Evolutionary conservation across 495 filamentous ascomycete genomes (phyloP).

Genomic region (Xylaria acuta): DNA sequence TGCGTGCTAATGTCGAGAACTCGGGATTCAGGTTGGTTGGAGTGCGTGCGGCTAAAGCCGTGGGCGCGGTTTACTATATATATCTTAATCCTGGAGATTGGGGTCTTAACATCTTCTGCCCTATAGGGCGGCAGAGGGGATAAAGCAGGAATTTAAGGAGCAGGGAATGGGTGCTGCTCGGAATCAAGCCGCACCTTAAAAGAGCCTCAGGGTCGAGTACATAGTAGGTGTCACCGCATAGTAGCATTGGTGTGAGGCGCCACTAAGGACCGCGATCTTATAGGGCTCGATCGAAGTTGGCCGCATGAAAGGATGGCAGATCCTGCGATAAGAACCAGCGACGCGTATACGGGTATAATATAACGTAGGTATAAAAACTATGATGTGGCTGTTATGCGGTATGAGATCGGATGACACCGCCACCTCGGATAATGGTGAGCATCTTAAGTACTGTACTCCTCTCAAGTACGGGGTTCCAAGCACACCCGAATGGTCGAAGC

Average conservation of each 20-base stretch:
- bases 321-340: not conserved
- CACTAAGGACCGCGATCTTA: not conserved
- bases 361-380: not conserved
- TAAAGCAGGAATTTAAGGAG: not conserved
- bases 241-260: constrained; percentile 24
- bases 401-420: not conserved
- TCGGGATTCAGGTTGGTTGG: not conserved
- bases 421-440: not conserved
- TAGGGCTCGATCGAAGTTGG: constrained; percentile 13
- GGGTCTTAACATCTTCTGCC: constrained; percentile 13
- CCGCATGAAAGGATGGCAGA: not conserved
- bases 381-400: not conserved
- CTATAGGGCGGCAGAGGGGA: constrained; percentile 18
- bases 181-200: constrained; percentile 22
- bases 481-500: not conserved
- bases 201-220: constrained; percentile 24
- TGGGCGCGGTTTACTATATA: not conserved
- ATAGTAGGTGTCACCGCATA: constrained; percentile 23
- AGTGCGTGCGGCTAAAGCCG: constrained; percentile 1
- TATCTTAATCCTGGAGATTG: not conserved
- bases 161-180: constrained; percentile 8
- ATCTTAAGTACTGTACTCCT: not conserved
- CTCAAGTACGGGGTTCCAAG: constrained; percentile 6
- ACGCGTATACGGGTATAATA: constrained; percentile 6
- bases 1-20: not conserved